Percentiles rank a stretch among this genome's conserved stretches.
Conservation (phyloP, 2,329 filamentous ascomycete species). For the Knufia fluminis region DNA sequence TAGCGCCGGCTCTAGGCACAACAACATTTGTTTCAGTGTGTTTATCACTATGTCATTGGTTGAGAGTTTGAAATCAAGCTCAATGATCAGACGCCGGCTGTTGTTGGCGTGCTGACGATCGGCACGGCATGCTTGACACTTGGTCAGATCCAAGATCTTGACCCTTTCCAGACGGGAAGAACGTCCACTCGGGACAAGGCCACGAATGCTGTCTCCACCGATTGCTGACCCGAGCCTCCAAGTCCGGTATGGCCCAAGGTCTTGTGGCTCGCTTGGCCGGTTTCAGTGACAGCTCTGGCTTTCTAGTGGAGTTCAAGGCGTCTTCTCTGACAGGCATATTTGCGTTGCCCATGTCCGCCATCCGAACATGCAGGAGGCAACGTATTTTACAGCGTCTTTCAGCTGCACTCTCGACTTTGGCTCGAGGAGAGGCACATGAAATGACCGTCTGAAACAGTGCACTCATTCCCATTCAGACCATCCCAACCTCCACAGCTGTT, state of each 20-base stretch:
- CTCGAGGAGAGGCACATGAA: background rate
- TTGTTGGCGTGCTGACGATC: background rate
- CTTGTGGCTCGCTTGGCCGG: slow-evolving; percentile 6
- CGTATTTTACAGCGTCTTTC: slow-evolving; percentile 1
- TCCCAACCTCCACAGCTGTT: background rate
- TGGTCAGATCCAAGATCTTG: background rate
- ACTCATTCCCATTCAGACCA: background rate
- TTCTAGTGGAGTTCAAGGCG: background rate
- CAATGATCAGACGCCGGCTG: slow-evolving; percentile 2
- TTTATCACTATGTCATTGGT: background rate
- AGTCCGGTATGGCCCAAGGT: background rate
- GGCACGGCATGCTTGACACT: background rate
- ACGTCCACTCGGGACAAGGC: background rate
- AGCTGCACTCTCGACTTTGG: background rate
- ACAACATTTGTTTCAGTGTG: slow-evolving; percentile 4
- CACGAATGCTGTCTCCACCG: background rate
- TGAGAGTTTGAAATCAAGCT: background rate
- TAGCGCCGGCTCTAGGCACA: slow-evolving; percentile 3
- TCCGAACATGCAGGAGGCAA: background rate
- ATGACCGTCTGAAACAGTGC: slow-evolving; percentile 4
- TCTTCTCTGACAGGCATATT: background rate
- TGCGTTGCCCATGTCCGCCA: background rate
- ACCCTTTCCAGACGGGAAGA: background rate
- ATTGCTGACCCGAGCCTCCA: background rate
- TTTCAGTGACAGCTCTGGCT: slow-evolving; percentile 1